Evolutionary conservation across 495 filamentous ascomycete genomes (phyloP).

Genomic region (Acidiella bohemica): DNA sequence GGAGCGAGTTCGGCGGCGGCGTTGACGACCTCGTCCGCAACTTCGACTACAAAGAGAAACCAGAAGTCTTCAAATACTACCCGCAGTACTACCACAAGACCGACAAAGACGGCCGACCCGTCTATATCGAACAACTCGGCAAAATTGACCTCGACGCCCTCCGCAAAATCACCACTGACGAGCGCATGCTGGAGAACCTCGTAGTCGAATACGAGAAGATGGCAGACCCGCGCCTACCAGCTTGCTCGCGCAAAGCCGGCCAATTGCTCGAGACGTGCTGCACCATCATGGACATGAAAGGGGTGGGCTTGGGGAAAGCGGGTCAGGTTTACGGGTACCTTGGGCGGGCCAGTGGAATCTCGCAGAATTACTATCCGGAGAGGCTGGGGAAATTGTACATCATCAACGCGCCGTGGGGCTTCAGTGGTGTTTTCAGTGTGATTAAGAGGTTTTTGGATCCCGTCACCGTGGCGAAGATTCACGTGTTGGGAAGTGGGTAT

Average conservation of each 20-base stretch:
- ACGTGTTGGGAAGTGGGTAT: constrained; percentile 71
- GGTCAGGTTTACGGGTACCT: constrained; percentile 64
- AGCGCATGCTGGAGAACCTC: constrained; percentile 91
- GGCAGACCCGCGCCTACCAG: constrained; percentile 80
- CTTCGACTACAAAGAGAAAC: constrained; percentile 85
- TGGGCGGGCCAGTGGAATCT: constrained; percentile 52
- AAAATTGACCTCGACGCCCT: constrained; percentile 81
- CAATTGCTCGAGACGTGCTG: constrained; percentile 92
- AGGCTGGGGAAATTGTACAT: constrained; percentile 78
- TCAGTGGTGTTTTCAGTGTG: constrained; percentile 65
- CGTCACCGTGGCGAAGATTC: constrained; percentile 90
- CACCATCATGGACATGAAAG: constrained; percentile 92
- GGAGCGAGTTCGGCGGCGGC: constrained; percentile 54
- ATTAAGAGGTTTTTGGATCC: constrained; percentile 90
- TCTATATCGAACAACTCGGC: constrained; percentile 94
- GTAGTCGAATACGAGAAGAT: constrained; percentile 95
- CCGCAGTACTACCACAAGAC: constrained; percentile 99
- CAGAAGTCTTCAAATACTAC: constrained; percentile 79
- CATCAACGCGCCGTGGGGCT: constrained; percentile 96
- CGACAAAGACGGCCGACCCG: constrained; percentile 91
- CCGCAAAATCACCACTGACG: constrained; percentile 82
- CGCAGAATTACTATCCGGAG: constrained; percentile 97
- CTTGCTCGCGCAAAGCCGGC: constrained; percentile 85
- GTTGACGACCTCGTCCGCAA: constrained; percentile 70
- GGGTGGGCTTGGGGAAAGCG: constrained; percentile 70